A percentile compares a stretch with the other conserved stretches of the same genome.
Evolutionary conservation across 805 yeast genomes (phyloP).

Genomic region (Dipodascus geniculatus): DNA sequence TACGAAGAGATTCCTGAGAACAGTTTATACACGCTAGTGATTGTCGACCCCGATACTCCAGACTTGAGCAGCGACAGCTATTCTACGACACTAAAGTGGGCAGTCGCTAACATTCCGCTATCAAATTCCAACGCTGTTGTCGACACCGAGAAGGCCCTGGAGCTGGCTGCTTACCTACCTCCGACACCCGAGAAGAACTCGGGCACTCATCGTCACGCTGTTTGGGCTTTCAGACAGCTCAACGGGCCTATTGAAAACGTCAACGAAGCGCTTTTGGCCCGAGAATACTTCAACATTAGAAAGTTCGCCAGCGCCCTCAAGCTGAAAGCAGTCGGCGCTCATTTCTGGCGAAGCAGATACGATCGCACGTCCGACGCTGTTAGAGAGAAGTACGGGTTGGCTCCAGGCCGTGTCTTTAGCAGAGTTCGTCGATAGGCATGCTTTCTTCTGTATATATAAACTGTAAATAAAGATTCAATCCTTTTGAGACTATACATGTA

Average conservation of each 20-base stretch:
- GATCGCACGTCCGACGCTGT: constrained; percentile 62
- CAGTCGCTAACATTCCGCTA: constrained; percentile 54
- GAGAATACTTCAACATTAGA: constrained; percentile 62
- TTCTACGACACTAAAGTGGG: constrained; percentile 67
- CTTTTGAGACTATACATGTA: too few relatives aligned
- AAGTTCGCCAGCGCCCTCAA: constrained; percentile 42
- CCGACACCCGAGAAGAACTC: constrained; percentile 85
- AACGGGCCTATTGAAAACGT: constrained; percentile 3
- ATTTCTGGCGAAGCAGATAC: constrained; percentile 77
- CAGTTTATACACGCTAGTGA: constrained; percentile 61
- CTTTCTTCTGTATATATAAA: background rate
- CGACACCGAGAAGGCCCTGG: constrained; percentile 18
- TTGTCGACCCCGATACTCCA: constrained; percentile 90
- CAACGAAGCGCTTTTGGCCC: constrained; percentile 13
- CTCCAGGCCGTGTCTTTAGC: constrained; percentile 54
- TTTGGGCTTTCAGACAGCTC: constrained; percentile 82
- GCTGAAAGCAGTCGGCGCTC: constrained; percentile 80
- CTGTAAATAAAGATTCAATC: background rate
- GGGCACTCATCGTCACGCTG: constrained; percentile 68
- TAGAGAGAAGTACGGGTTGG: constrained; percentile 63
- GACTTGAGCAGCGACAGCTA: constrained; percentile 57
- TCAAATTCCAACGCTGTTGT: constrained; percentile 47
- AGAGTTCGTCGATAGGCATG: constrained; percentile 6
- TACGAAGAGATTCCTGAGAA: constrained; percentile 38
- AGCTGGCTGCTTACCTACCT: constrained; percentile 54